phyloP scores from a whole-genome alignment of 139 green algal genomes.

The Coelastrella sp. region DNA sequence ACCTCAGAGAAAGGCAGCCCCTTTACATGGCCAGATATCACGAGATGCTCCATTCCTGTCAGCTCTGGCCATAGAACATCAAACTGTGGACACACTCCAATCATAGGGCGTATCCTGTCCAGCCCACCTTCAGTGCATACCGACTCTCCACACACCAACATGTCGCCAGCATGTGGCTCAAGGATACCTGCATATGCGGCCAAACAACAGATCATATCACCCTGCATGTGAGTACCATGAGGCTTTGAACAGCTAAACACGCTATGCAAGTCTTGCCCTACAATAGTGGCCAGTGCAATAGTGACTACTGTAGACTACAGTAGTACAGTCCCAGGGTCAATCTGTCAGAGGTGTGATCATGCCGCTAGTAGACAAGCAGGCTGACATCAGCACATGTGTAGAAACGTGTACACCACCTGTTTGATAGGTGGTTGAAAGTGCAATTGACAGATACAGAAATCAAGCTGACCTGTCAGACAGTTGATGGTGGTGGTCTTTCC shows the following conservation, averaged over 20 bases:
- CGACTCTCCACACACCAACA: conserved; percentile 76
- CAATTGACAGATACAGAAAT: no score
- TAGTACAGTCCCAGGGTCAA: no score
- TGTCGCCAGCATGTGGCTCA: conserved; percentile 73
- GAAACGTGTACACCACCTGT: background rate
- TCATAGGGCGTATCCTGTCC: conserved; percentile 43
- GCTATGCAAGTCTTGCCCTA: no score
- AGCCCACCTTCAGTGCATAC: conserved; percentile 57
- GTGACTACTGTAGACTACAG: no score
- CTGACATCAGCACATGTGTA: no score
- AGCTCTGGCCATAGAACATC: conserved; percentile 95
- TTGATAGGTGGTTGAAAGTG: no score
- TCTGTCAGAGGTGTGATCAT: no score
- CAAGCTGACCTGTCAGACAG: conserved; percentile 71
- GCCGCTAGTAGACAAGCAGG: background rate
- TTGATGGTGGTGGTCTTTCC: conserved; percentile 92
- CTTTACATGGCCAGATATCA: conserved; percentile 91
- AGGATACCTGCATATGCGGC: conserved; percentile 24
- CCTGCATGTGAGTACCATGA: no score
- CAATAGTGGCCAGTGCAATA: no score
- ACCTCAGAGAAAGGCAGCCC: conserved; percentile 56
- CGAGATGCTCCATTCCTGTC: conserved; percentile 91
- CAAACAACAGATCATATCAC: no score
- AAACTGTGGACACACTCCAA: conserved; percentile 95
- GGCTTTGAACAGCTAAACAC: no score